phyloP scores from a whole-genome alignment of 768 basidiomycete species.

The Sistotremastrum suecicum region DNA sequence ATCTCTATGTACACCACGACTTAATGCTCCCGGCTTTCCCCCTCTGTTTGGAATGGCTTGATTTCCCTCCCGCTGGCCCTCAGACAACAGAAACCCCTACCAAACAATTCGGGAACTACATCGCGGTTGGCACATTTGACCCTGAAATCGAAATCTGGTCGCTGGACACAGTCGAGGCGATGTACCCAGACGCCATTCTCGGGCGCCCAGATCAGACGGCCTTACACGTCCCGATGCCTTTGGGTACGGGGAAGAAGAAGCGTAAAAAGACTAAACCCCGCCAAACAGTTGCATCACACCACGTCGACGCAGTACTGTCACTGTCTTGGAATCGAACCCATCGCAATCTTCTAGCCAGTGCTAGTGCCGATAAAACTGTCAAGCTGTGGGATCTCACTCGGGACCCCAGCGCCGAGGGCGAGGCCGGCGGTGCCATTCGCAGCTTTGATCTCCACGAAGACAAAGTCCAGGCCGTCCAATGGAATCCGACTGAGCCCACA shows the following conservation, averaged over 20 bases:
- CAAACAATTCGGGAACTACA: constrained; percentile 63
- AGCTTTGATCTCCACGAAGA: constrained; percentile 81
- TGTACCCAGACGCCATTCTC: constrained; percentile 86
- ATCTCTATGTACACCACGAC: constrained; percentile 94
- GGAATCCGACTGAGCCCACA: constrained; percentile 82
- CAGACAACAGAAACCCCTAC: constrained; percentile 1
- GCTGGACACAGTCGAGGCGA: constrained; percentile 80
- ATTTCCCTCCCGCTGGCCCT: constrained; percentile 54
- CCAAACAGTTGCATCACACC: constrained; percentile 45
- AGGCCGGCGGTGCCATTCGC: constrained; percentile 53
- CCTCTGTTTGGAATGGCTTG: constrained; percentile 97
- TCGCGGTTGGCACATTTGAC: constrained; percentile 94
- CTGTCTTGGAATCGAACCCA: constrained; percentile 88
- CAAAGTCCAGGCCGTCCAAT: constrained; percentile 93
- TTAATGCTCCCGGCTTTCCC: constrained; percentile 96
- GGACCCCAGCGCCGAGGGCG: constrained; percentile 36
- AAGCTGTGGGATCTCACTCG: constrained; percentile 94
- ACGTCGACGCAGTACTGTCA: constrained; percentile 88
- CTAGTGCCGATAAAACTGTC: constrained; percentile 88
- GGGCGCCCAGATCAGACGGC: constrained; percentile 79
- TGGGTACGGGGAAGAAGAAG: constrained; percentile 96
- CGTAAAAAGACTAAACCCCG: constrained; percentile 73
- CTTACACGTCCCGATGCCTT: constrained; percentile 61
- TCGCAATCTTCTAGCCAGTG: constrained; percentile 82
- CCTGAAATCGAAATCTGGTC: constrained; percentile 99